A percentile compares a stretch with the other conserved stretches of the same genome.
Evolutionary conservation across 768 basidiomycete species (phyloP).

Genomic region (Ramaria rubella): DNA sequence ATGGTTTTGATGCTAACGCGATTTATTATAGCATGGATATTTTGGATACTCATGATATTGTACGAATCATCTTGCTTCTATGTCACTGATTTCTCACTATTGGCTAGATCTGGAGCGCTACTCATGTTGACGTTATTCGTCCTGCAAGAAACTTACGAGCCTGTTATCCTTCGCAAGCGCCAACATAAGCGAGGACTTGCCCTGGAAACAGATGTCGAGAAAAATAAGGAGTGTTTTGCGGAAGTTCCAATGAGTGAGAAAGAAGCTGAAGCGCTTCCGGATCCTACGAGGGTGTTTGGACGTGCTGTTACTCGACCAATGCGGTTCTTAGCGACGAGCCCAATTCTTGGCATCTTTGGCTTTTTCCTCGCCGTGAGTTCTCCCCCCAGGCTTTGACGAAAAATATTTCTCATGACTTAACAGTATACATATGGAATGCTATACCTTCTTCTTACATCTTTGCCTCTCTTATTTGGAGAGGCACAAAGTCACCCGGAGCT

Average conservation of each 20-base stretch:
- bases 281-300: background rate
- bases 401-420: background rate
- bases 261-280: background rate
- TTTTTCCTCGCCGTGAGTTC: constrained; percentile 3
- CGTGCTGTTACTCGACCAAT: constrained; percentile 8
- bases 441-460: background rate
- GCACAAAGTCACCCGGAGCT: background rate
- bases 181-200: background rate
- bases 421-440: constrained; percentile 9
- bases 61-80: too few species aligned
- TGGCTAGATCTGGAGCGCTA: background rate
- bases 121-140: background rate
- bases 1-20: background rate
- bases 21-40: constrained; percentile 3
- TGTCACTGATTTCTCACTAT: background rate
- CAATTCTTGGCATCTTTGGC: background rate
- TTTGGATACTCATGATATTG: constrained; percentile 6
- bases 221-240: background rate
- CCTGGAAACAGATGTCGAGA: background rate
- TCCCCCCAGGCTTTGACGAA: background rate
- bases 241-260: background rate
- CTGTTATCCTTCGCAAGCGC: constrained; percentile 6
- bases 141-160: constrained; percentile 9
- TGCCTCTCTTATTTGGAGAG: constrained; percentile 5
- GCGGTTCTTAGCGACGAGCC: constrained; percentile 8